Base-by-base conservation (phyloP, 202 grass and related monocot species). In the Setaria italica region DNA sequence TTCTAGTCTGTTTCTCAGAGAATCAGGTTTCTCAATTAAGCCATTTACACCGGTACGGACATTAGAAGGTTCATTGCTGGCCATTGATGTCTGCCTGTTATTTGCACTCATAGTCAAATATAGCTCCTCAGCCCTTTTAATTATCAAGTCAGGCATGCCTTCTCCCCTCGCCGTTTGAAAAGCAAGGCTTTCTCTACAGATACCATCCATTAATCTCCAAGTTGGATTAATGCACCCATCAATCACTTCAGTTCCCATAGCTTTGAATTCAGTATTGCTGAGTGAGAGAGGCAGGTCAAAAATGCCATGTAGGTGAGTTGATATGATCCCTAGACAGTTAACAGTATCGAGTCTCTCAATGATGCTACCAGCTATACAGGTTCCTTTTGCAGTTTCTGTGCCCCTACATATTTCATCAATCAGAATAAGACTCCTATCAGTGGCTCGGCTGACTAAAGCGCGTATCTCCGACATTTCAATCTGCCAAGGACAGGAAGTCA, bases 381-480 rank as follows among this genome's bases (percentile, higher is more conserved):
- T 95, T 79, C 96, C 96, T 82, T 99, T 99, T 49, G 90, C 86
- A 70, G 93, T 99, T 89, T 99, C 96, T 45, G 96, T 99, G 65
- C 96, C 96, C 72, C 90, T 88, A 73, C 96, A 99, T 79, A 99
- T 99, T 84, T 99, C 96, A 82, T 99, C 96, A 75, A 99, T 90
- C 41, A 99, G 86, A 85, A 99, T 82, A 47, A 99, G 90, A 84
- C 93, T 94, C 74, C 80, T 89, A 73, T 65, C 79, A 45, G 88
- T 92, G 68, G 85, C 85, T 75, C 89, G 88, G 39, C 39, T 88
- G 72, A 97, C 88, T 75, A 97, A 82, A 50, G 94, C 86, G n/a
- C 94, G 89, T 59, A 97, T 90, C 69, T 94, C 94, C 7, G 94
- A 97, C 94, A 97, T 97, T 90, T 97, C 94, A 85, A 97, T 88